A percentile compares a stretch with the other conserved stretches of the same genome.
phyloP scores from a whole-genome alignment of 495 filamentous ascomycete genomes.

The Hypoxylon fragiforme region DNA sequence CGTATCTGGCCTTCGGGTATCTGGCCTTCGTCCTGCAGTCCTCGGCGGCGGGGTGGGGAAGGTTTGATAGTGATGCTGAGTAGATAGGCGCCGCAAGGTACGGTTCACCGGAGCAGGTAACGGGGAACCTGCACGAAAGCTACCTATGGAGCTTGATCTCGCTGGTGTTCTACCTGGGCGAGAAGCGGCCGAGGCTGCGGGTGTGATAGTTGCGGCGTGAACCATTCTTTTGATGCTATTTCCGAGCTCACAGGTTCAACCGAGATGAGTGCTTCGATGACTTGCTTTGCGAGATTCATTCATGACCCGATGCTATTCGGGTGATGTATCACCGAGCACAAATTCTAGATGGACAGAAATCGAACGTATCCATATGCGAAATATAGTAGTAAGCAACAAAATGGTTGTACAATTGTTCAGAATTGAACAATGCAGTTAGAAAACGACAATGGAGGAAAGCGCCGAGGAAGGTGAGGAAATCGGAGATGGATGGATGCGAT shows the following conservation, averaged over 20 bases:
- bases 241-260: conserved; percentile 19
- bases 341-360: not conserved
- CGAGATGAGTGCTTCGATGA: conserved; percentile 7
- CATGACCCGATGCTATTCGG: conserved; percentile 7
- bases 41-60: conserved; percentile 89
- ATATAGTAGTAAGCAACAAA: no score
- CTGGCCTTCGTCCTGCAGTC: conserved; percentile 52
- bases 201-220: conserved; percentile 35
- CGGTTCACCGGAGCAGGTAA: conserved; percentile 35
- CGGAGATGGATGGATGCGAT: conserved; percentile 24
- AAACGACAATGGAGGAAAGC: conserved; percentile 1
- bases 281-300: no score
- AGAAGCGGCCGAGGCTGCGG: conserved; percentile 31
- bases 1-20: conserved; percentile 35
- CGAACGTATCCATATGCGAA: conserved; percentile 6
- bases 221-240: conserved; percentile 40
- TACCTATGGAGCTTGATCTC: conserved; percentile 41
- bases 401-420: no score
- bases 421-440: not conserved
- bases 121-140: conserved; percentile 55
- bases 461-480: conserved; percentile 12
- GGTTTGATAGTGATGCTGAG: conserved; percentile 76
- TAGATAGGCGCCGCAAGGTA: conserved; percentile 61
- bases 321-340: conserved; percentile 3
- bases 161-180: conserved; percentile 22